Evolutionary conservation across 2,329 filamentous ascomycete genomes (phyloP), one percentile per base, ranked within the genome.

Genomic region (Diaporthe sp.): DNA sequence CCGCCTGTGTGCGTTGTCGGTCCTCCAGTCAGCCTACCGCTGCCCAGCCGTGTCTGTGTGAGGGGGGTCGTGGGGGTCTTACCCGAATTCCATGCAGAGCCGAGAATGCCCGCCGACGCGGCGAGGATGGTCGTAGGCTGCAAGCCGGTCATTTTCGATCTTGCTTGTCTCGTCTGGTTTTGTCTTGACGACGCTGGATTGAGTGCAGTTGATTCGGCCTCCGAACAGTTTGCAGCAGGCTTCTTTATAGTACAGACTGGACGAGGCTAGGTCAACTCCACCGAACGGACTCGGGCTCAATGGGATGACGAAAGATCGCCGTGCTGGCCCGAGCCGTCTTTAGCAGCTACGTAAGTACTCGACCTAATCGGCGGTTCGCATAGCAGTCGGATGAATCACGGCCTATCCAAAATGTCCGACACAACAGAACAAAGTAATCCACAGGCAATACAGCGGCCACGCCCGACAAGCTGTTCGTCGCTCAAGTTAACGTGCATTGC

Each of bases 81-180:
- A 84, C 84, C 84, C 15, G 84, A 82, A 57, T 79, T 78, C 83
- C 84, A 86, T 15, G 82, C 81, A 25, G 84, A 84, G 51, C 83
- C 83, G 42, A 84, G 73, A 34, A 86, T 80, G 75, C 84, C 84
- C n/a, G 82, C 83, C 37, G 84, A 81, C 37, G 82, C 81, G 34
- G 83, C 83, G 58, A 85, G 34, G 22, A 84, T 67, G 34, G 75
- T 68, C n/a, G 77, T 57, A 31, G 75, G 31, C 31, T 72, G 65
- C n/a, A 75, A 58, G 62, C 65, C 42, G 51, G 74, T 59, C 77
- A 77, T 77, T 17, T 34, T 74, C 2, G 25, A 12, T 71, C n/a
- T 49, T 73, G 42, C n/a, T 37, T 25, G n/a, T 31, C 13, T 34
- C 13, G 37, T 46, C 5, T 55, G 34, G 67, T 46, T 17, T 25